Evolutionary conservation across 768 basidiomycete genomes (phyloP), one percentile per base, ranked within the genome.

Genomic region (Cystobasidium tubakii): DNA sequence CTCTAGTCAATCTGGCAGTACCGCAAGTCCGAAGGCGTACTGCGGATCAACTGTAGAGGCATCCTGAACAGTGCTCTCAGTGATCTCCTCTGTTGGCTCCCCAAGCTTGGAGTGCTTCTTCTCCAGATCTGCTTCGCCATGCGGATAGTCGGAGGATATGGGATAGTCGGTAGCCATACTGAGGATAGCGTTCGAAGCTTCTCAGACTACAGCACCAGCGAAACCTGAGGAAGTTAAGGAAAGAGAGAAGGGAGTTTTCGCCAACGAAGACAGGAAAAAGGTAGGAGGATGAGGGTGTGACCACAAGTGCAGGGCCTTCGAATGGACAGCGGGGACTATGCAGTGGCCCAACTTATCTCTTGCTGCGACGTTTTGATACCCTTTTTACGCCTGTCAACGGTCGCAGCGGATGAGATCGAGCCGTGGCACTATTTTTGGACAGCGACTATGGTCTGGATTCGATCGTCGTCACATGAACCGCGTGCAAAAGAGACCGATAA

Each of bases 1-100:
- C 36, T 7, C 4, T 15, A 23, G 12, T 25, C 33, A 12, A 36
- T 19, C 17, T 39, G 7, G 23, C 27, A 43, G 44, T 10, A 23
- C 0, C 19, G 10, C 27, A 23, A 1, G 23, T 7, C 54, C 13
- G 21, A 1, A 13, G 27, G 31, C 57, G 44, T 57, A 62, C 62
- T 73, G 71, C 13, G 71, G 43, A 64, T 73, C 60, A 19, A 21
- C 42, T n/a, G 62, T 64, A 1, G 36, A 19, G n/a, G 60, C 69
- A 31, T 53, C 66, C 15, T 43, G 39, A 43, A 67, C 66, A 25
- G 46, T 53, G 42, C 27, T 44, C 29, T 67, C 66, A n/a, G 66
- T 46, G 66, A 67, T 67, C 44, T 67, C 66, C 42, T 53, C 66
- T 10, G 9, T 19, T 36, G 54, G 69, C 21, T 27, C 50, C 10